These are phyloP conservation scores for Glebionis coronaria DNA, from an alignment of 129 eudicot species.

Conservation along the genomic window DNA sequence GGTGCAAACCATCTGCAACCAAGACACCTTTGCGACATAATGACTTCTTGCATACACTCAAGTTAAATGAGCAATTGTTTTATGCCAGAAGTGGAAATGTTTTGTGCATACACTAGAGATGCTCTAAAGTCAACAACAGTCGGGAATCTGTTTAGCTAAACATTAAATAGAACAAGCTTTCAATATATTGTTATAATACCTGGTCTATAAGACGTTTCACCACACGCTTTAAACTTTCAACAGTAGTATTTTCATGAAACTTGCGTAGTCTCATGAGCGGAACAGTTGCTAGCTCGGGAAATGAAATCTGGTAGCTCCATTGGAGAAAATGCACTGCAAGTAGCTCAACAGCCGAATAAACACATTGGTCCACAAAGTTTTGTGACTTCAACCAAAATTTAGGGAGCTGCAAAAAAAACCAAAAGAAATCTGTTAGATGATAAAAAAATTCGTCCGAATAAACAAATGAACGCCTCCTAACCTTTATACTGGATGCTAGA, in stretches of 20 bases:
- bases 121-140: neutral
- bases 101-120: too few species aligned
- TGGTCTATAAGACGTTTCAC: constrained; percentile 83
- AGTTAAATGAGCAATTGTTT: too few species aligned
- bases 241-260: constrained; percentile 48
- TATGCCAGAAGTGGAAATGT: too few species aligned
- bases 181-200: constrained; percentile 36
- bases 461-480: constrained; percentile 23
- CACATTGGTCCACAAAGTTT: constrained; percentile 69
- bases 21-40: too few species aligned
- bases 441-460: neutral
- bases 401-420: constrained; percentile 58
- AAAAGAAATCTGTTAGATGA: neutral
- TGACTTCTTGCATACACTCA: too few species aligned
- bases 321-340: constrained; percentile 71
- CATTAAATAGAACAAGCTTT: neutral
- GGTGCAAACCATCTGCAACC: too few species aligned
- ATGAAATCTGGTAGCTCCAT: constrained; percentile 92
- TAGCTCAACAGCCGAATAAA: constrained; percentile 58
- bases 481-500: constrained; percentile 63
- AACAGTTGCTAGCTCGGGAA: constrained; percentile 83
- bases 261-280: constrained; percentile 60
- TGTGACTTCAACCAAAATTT: constrained; percentile 75
- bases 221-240: constrained; percentile 58
- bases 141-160: neutral